phyloP scores from a whole-genome alignment of 2,329 filamentous ascomycete genomes.

The Diplodia corticola region DNA sequence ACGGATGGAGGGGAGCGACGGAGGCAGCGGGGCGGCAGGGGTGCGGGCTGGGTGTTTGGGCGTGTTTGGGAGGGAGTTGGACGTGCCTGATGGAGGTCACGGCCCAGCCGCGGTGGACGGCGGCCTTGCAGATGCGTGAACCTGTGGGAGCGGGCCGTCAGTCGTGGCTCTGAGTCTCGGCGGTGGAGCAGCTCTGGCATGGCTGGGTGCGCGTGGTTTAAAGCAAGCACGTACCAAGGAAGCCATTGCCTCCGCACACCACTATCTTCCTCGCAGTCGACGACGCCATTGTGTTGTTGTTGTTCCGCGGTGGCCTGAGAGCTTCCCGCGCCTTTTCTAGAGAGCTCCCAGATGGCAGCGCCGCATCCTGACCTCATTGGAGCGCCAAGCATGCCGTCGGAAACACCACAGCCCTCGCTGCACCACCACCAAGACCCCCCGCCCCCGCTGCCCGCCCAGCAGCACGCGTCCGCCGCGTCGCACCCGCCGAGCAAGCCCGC shows the following conservation, averaged over 20 bases:
- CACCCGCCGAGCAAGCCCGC: not conserved
- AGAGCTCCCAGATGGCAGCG: not conserved
- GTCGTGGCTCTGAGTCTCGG: not conserved
- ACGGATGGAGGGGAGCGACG: conserved; percentile 5
- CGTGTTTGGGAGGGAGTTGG: conserved; percentile 20
- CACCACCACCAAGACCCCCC: not conserved
- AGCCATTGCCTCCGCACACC: conserved; percentile 92
- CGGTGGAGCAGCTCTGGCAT: conserved; percentile 16
- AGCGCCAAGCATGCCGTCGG: conserved; percentile 15
- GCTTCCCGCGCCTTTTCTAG: not conserved
- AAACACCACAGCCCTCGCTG: conserved; percentile 10
- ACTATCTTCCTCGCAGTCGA: conserved; percentile 73
- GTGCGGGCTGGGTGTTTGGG: conserved; percentile 14
- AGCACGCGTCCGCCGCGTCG: not conserved
- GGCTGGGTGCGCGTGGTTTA: conserved; percentile 11
- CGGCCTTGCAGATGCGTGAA: conserved; percentile 85
- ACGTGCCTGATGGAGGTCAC: conserved; percentile 86
- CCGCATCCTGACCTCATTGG: conserved; percentile 22
- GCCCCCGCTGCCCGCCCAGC: not conserved
- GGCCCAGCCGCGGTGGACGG: conserved; percentile 81
- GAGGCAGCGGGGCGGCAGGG: not conserved
- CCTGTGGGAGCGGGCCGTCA: conserved; percentile 43
- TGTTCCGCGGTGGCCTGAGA: conserved; percentile 21
- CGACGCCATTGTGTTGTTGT: conserved; percentile 44
- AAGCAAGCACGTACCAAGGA: conserved; percentile 62